A percentile compares a stretch with the other conserved stretches of the same genome.
These are phyloP conservation scores for Acer yangbiense DNA, from an alignment of 345 rosid genomes.

Conservation along the genomic window DNA sequence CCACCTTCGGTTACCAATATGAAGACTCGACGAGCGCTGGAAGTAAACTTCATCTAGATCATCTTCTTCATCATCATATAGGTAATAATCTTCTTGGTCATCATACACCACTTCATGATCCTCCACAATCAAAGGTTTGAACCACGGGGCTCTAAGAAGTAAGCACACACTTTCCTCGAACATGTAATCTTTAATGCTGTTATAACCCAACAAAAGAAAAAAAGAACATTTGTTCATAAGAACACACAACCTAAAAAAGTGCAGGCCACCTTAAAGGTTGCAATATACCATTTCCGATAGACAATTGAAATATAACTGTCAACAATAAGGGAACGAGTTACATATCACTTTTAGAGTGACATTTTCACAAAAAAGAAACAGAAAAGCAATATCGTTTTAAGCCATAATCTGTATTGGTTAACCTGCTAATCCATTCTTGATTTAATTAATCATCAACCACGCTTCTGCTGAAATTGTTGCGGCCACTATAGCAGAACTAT, in stretches of 20 bases:
- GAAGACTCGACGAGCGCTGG: constrained; percentile 49
- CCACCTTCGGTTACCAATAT: constrained; percentile 88
- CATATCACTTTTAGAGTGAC: neutral
- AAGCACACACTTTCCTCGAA: constrained; percentile 92
- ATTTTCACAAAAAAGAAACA: neutral
- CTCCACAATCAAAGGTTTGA: constrained; percentile 62
- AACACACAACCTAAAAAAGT: neutral
- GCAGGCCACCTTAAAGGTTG: neutral
- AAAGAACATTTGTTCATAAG: neutral
- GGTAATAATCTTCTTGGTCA: constrained; percentile 51
- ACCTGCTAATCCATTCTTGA: neutral
- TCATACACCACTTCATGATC: constrained; percentile 37
- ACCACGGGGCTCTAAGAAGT: constrained; percentile 89
- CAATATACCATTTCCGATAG: neutral
- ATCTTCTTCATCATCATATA: constrained; percentile 49
- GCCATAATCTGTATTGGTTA: neutral
- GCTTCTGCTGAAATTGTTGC: neutral
- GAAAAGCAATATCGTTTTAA: neutral
- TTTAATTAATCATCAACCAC: neutral
- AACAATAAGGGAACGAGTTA: neutral
- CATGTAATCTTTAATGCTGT: constrained; percentile 86
- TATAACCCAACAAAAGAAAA: neutral
- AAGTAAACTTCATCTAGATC: constrained; percentile 72
- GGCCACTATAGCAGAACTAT: neutral
- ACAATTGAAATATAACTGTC: neutral